These are phyloP conservation scores for Fraxinus sp. DNA, from an alignment of 305 asterid species.

Conservation along the genomic window DNA sequence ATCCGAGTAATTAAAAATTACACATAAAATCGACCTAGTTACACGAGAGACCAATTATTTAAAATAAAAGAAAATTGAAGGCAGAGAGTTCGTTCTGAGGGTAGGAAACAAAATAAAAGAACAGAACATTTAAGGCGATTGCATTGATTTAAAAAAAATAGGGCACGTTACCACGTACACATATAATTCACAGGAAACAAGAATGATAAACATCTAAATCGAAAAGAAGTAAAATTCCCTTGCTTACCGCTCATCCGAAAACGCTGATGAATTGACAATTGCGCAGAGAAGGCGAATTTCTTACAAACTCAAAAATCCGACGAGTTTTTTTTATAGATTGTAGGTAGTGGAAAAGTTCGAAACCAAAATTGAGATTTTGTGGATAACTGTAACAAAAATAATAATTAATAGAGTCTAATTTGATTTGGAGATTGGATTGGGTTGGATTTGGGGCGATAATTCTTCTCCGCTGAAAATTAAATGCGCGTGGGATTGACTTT, in stretches of 20 bases:
- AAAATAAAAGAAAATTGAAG: background rate
- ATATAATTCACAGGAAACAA: background rate
- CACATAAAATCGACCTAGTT: background rate
- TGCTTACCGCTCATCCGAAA: constrained; percentile 24
- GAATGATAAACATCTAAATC: background rate
- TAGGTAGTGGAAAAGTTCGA: background rate
- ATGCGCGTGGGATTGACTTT: constrained; percentile 27
- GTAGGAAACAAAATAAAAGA: background rate
- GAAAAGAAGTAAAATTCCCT: background rate
- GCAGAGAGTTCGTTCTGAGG: background rate
- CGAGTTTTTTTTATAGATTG: background rate
- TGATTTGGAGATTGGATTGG: constrained; percentile 18
- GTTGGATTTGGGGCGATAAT: constrained; percentile 24
- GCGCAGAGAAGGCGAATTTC: background rate
- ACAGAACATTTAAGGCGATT: constrained; percentile 1
- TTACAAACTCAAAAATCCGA: background rate
- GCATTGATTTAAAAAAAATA: background rate
- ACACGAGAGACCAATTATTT: background rate
- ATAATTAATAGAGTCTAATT: background rate
- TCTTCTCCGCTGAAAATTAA: constrained; percentile 34
- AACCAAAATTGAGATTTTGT: constrained; percentile 1
- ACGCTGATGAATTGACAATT: constrained; percentile 15
- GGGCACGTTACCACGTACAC: background rate
- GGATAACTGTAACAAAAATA: background rate
- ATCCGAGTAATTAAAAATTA: background rate